Conservation (phyloP, 768 basidiomycete species). For the Pisolithus marmoratus region DNA sequence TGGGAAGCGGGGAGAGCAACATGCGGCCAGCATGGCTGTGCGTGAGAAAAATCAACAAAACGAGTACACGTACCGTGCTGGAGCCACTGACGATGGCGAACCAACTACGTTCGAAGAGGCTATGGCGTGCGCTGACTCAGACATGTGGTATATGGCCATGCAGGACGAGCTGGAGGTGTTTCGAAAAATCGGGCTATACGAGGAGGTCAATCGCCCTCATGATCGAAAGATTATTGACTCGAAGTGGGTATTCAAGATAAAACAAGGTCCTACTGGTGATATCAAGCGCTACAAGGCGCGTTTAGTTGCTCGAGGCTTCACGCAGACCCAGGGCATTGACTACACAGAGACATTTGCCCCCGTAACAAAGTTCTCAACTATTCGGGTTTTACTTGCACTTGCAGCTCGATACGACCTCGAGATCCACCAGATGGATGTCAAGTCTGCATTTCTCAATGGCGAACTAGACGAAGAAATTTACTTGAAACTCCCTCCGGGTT, state of each 20-base stretch:
- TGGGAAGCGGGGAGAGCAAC: not conserved
- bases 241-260: conserved; percentile 5
- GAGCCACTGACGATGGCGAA: not conserved
- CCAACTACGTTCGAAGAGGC: not conserved
- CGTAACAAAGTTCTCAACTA: conserved; percentile 14
- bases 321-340: conserved; percentile 29
- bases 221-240: not conserved
- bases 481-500: conserved; percentile 18
- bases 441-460: conserved; percentile 19
- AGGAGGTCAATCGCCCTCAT: not conserved
- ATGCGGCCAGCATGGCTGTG: not conserved
- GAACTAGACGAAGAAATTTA: conserved; percentile 22
- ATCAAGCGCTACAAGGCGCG: conserved; percentile 33
- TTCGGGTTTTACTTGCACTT: conserved; percentile 15
- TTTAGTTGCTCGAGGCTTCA: conserved; percentile 34
- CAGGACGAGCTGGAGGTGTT: not conserved
- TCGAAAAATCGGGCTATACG: not conserved
- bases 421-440: conserved; percentile 24
- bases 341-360: conserved; percentile 30
- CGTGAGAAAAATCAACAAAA: not conserved
- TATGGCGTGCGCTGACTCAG: not conserved
- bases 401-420: not conserved
- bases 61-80: not conserved
- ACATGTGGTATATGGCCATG: conserved; percentile 1
- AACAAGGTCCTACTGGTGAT: conserved; percentile 14